These are phyloP conservation scores for Tetraselmis striata DNA, from an alignment of 139 green algal genomes.

Conservation along the genomic window DNA sequence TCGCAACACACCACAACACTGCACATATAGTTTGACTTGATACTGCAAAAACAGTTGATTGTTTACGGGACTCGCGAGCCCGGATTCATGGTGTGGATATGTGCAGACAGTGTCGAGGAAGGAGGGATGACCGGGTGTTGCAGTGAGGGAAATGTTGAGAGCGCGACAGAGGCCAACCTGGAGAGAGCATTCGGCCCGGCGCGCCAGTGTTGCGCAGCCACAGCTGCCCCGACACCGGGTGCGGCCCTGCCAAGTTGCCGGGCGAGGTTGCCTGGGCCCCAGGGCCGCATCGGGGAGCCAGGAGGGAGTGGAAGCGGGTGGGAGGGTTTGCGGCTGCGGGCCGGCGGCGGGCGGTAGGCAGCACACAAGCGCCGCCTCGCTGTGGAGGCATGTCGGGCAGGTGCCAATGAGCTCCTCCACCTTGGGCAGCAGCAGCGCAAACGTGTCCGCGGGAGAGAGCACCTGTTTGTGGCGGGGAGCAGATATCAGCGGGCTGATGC, in stretches of 20 bases:
- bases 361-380: not conserved
- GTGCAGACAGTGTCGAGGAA: not conserved
- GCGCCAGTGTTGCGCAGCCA: not conserved
- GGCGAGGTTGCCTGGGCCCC: not conserved
- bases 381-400: not conserved
- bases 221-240: not conserved
- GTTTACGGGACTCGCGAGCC: too few relatives aligned
- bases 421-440: conserved; percentile 54
- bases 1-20: too few relatives aligned
- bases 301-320: not conserved
- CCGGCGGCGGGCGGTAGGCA: not conserved
- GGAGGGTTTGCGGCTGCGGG: too few relatives aligned
- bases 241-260: too few relatives aligned
- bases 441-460: conserved; percentile 57
- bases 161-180: not conserved
- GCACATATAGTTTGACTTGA: too few relatives aligned
- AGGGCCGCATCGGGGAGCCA: not conserved
- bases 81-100: too few relatives aligned
- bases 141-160: not conserved
- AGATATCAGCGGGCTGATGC: not conserved
- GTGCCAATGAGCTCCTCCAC: conserved; percentile 17
- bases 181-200: not conserved
- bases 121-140: not conserved
- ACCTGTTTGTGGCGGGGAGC: not conserved
- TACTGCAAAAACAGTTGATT: too few relatives aligned